phyloP scores from a whole-genome alignment of 2,329 filamentous ascomycete genomes.

The Celoporthe dispersa region DNA sequence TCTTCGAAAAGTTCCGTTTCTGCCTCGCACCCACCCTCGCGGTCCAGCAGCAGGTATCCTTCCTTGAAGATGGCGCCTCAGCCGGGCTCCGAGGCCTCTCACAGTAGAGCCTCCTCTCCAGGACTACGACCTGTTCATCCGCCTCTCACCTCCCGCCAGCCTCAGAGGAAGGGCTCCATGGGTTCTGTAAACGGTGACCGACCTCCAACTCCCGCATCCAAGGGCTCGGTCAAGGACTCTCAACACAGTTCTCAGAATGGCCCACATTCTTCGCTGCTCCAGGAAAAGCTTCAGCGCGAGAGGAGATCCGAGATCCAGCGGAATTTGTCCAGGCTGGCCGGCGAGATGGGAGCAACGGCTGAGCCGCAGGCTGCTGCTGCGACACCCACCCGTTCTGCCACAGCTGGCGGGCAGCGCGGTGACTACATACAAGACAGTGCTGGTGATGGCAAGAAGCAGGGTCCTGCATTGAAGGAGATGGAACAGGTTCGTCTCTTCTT shows the following conservation, averaged over 20 bases:
- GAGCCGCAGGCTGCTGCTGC: conserved; percentile 45
- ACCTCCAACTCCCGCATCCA: conserved; percentile 46
- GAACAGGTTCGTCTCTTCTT: conserved; percentile 54
- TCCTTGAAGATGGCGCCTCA: conserved; percentile 47
- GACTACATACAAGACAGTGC: conserved; percentile 46
- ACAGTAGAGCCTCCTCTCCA: conserved; percentile 44
- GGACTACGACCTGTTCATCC: conserved; percentile 40
- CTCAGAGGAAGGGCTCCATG: conserved; percentile 45
- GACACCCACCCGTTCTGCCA: conserved; percentile 45
- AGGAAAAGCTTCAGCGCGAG: conserved; percentile 58
- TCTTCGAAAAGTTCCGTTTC: conserved; percentile 18
- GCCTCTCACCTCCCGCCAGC: conserved; percentile 40
- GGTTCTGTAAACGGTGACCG: conserved; percentile 40
- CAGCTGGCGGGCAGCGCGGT: conserved; percentile 44
- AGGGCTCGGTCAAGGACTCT: conserved; percentile 47
- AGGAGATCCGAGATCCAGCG: conserved; percentile 55
- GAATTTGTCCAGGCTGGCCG: conserved; percentile 42
- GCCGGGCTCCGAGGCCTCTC: conserved; percentile 48
- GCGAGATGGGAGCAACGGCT: conserved; percentile 44
- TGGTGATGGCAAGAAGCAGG: conserved; percentile 52
- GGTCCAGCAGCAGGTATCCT: conserved; percentile 50
- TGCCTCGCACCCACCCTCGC: conserved; percentile 50
- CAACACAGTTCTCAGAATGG: conserved; percentile 40
- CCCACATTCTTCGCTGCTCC: conserved; percentile 54
- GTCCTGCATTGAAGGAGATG: conserved; percentile 69